Evolutionary conservation across 2,329 filamentous ascomycete genomes (phyloP), one percentile per base, ranked within the genome.

Genomic region (Cryphonectria naterciae): DNA sequence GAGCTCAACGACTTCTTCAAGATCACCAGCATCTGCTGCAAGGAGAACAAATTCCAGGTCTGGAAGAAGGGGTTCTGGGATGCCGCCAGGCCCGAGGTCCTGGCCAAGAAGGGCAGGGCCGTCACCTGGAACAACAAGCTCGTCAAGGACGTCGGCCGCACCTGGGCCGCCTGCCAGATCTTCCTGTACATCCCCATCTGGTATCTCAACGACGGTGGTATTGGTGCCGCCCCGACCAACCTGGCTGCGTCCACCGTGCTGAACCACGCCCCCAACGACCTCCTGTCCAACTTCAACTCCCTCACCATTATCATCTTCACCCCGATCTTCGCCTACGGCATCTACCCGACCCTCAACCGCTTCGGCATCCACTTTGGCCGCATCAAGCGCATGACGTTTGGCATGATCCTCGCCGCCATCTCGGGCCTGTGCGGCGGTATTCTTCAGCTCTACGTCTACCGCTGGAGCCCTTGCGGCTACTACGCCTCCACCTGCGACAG

Each of bases 111-210:
- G 79, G 83, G 76, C 82, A 72, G 73, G 0, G 85, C 82, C 79
- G 90, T 91, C 83, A 84, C 83, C 22, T 92, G 90, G 74, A 88
- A 89, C 60, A 89, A 92, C 74, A 86, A 86, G 49, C 91, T 89
- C 83, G 90, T 93, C 66, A 88, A 89, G 75, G 89, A 92, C 75
- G 86, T 91, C 19, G 83, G 83, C 68, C 88, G 90, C 77, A 84
- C 82, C 0, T 80, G 80, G 76, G 75, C 80, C 37, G 83, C 82
- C 7, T 80, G 80, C n/a, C 77, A 80, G 70, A 80, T 69, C 77
- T 81, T 82, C 75, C 76, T 82, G 37, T 83, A 82, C 73, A 79
- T 83, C 43, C 82, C 82, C 6, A 76, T 83, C 6, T 82, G 80
- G 74, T 76, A 75, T 70, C 74, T 82, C 72, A 83, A 82, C 73